Evolutionary conservation across 768 basidiomycete genomes (phyloP).

Genomic region (Kwoniella heveanensis): DNA sequence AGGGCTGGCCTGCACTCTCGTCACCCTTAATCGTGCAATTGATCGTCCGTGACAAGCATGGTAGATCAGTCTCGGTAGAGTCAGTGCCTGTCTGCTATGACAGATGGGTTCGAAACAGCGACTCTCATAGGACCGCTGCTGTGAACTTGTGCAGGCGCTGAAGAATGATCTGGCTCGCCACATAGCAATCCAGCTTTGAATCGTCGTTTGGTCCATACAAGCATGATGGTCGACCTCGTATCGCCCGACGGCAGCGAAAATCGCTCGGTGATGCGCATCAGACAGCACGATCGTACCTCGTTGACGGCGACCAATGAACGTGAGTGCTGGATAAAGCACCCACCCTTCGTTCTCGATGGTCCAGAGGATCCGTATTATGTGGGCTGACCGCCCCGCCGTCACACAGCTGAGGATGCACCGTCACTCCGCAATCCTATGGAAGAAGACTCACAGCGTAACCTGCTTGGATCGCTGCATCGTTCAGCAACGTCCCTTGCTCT

Average conservation of each 20-base stretch:
- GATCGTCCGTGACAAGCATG: constrained; percentile 8
- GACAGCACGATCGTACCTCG: neutral
- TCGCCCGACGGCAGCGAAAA: constrained; percentile 12
- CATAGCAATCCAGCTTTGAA: constrained; percentile 7
- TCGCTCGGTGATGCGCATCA: constrained; percentile 14
- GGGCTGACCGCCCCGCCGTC: too few relatives aligned
- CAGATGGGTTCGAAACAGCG: too few relatives aligned
- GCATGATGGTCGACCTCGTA: constrained; percentile 22
- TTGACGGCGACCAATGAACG: neutral
- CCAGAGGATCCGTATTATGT: too few relatives aligned
- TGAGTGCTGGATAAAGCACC: neutral
- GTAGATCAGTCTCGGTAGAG: constrained; percentile 8
- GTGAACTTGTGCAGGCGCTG: neutral
- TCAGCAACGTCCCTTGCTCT: constrained; percentile 2
- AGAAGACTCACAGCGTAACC: constrained; percentile 15
- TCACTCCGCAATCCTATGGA: neutral
- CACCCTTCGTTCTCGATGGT: neutral
- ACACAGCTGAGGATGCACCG: too few relatives aligned
- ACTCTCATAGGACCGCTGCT: too few relatives aligned
- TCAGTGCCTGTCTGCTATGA: neutral
- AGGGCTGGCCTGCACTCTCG: constrained; percentile 22
- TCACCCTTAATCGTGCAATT: constrained; percentile 17
- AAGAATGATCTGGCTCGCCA: neutral
- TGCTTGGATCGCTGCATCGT: constrained; percentile 15
- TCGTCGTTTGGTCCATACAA: constrained; percentile 16